These are phyloP conservation scores for Fusarium nematophilum DNA, from an alignment of 2,329 filamentous ascomycete genomes.

Conservation along the genomic window DNA sequence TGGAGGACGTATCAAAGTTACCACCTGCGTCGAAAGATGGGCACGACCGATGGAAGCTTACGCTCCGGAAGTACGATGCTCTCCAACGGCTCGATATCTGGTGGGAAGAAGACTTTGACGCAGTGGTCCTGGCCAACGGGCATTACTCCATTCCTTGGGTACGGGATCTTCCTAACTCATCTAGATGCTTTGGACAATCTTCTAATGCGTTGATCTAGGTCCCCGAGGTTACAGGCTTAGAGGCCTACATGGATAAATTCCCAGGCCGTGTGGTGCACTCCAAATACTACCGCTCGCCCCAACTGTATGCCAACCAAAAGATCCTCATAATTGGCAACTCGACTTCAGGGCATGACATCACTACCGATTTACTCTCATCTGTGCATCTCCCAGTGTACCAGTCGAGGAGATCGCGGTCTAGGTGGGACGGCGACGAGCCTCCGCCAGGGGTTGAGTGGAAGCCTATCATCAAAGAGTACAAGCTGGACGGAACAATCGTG, in stretches of 20 bases:
- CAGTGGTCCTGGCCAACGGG: constrained; percentile 56
- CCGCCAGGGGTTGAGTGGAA: constrained; percentile 64
- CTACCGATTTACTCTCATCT: constrained; percentile 50
- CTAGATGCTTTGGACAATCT: no score
- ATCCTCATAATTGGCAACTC: constrained; percentile 58
- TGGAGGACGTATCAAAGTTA: constrained; percentile 59
- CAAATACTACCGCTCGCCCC: constrained; percentile 57
- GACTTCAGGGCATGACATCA: constrained; percentile 56
- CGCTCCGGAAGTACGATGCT: constrained; percentile 59
- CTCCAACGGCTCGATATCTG: constrained; percentile 59
- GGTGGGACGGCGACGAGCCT: constrained; percentile 63
- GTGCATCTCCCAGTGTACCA: constrained; percentile 60
- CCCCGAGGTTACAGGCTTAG: constrained; percentile 58
- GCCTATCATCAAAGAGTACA: constrained; percentile 60
- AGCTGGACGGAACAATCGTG: constrained; percentile 55
- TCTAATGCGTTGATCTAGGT: constrained; percentile 46
- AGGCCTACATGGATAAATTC: constrained; percentile 51
- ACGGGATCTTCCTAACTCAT: constrained; percentile 13
- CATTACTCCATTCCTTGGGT: constrained; percentile 60
- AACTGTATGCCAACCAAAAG: constrained; percentile 47
- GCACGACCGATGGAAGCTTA: constrained; percentile 58
- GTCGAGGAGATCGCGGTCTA: constrained; percentile 60
- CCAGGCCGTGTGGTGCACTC: constrained; percentile 58
- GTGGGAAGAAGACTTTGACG: constrained; percentile 65
- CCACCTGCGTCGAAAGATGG: constrained; percentile 7